phyloP scores from a whole-genome alignment of 2,329 filamentous ascomycete species.

The Aspergillus melleus region DNA sequence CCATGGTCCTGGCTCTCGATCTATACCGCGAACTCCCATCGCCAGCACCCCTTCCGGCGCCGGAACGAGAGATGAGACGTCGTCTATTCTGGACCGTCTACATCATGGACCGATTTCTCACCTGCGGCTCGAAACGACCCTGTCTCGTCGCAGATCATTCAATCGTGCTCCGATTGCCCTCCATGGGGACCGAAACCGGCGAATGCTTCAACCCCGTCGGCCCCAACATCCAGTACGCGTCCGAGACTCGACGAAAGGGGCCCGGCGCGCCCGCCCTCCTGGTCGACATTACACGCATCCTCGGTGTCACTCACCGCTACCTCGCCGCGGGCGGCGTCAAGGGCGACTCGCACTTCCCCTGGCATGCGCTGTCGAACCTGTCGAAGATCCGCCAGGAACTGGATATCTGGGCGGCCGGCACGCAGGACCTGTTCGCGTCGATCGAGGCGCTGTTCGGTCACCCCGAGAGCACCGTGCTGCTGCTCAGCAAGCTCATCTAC shows the following conservation, averaged over 20 bases:
- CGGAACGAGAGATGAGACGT: conserved; percentile 73
- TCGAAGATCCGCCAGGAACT: conserved; percentile 84
- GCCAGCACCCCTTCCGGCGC: conserved; percentile 57
- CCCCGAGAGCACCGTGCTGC: conserved; percentile 72
- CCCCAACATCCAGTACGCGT: conserved; percentile 73
- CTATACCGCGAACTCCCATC: conserved; percentile 73
- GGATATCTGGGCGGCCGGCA: conserved; percentile 80
- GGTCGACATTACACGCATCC: conserved; percentile 78
- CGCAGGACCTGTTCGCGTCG: conserved; percentile 75
- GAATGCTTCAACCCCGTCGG: conserved; percentile 78
- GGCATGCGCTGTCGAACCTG: conserved; percentile 81
- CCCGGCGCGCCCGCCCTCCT: conserved; percentile 78
- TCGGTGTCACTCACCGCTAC: conserved; percentile 81
- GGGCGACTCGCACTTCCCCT: conserved; percentile 86
- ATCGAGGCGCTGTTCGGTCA: conserved; percentile 75
- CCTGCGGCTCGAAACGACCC: conserved; percentile 77
- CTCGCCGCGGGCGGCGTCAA: conserved; percentile 83
- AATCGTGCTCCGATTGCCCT: conserved; percentile 72
- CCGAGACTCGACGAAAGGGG: conserved; percentile 64
- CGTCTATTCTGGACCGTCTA: conserved; percentile 91
- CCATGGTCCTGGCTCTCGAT: conserved; percentile 80
- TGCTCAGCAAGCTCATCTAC: conserved; percentile 83
- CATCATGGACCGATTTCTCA: conserved; percentile 78
- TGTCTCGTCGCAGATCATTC: conserved; percentile 77
- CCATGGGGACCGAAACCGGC: conserved; percentile 65